These are phyloP conservation scores for Sambucus nigra DNA, from an alignment of 129 eudicot species.

Conservation along the genomic window DNA sequence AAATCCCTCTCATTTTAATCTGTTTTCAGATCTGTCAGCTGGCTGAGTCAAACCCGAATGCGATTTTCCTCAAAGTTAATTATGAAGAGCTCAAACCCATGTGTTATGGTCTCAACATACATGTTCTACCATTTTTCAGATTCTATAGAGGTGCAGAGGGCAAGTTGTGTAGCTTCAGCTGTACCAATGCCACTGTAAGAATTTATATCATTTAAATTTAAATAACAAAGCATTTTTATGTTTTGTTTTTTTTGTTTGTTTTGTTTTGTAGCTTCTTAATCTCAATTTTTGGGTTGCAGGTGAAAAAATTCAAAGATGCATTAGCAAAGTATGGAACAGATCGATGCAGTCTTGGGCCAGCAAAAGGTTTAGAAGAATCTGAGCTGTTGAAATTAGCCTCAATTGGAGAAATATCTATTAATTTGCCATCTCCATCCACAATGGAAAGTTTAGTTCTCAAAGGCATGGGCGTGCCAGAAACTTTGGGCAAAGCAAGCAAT, in stretches of 20 bases:
- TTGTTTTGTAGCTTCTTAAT: neutral
- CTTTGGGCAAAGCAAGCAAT: slow-evolving; percentile 19
- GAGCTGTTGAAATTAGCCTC: slow-evolving; percentile 70
- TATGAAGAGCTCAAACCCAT: slow-evolving; percentile 64
- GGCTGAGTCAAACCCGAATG: slow-evolving; percentile 75
- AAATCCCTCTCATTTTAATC: neutral
- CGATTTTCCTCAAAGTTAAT: slow-evolving; percentile 75
- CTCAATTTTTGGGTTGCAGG: slow-evolving; percentile 30
- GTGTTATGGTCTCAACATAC: slow-evolving; percentile 31
- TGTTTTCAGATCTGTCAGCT: slow-evolving; percentile 56
- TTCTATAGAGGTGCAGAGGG: slow-evolving; percentile 84
- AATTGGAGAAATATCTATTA: slow-evolving; percentile 41
- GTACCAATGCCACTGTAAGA: slow-evolving; percentile 19
- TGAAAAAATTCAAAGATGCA: slow-evolving; percentile 92
- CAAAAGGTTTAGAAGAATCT: slow-evolving; percentile 70
- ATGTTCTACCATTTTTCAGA: slow-evolving; percentile 91
- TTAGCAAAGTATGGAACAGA: slow-evolving; percentile 56
- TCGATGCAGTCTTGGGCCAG: slow-evolving; percentile 44
- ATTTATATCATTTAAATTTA: neutral
- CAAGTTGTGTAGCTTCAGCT: slow-evolving; percentile 64
- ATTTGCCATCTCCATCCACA: slow-evolving; percentile 13
- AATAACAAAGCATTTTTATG: neutral
- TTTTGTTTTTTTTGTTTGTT: neutral
- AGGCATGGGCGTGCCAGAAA: neutral
- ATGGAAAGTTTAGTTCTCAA: slow-evolving; percentile 33